A percentile compares a stretch with the other conserved stretches of the same genome.
These are phyloP conservation scores for Globisporangium polare DNA, from an alignment of 352 stramenopile species.

Conservation along the genomic window DNA sequence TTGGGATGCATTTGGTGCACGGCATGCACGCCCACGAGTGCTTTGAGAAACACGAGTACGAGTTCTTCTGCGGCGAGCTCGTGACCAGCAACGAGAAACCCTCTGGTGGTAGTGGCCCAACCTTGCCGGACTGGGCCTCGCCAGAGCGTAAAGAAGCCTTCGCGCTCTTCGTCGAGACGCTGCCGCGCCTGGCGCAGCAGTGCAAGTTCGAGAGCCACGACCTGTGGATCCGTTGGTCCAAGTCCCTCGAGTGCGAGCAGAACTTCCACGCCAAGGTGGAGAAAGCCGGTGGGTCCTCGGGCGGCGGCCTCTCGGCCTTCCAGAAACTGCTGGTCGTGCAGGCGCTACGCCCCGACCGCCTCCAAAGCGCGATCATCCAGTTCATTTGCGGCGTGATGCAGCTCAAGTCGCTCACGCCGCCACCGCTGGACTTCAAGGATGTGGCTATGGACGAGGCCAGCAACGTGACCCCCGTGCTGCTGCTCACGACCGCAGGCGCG, in stretches of 20 bases:
- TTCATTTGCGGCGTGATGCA: constrained; percentile 89
- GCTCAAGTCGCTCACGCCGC: constrained; percentile 84
- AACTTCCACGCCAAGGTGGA: constrained; percentile 89
- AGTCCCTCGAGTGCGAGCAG: constrained; percentile 86
- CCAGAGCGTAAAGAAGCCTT: constrained; percentile 87
- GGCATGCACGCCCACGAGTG: constrained; percentile 86
- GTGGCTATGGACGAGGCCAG: constrained; percentile 66
- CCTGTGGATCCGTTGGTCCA: constrained; percentile 90
- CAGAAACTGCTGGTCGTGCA: constrained; percentile 93
- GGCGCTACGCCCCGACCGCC: constrained; percentile 85
- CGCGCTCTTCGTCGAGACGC: constrained; percentile 59
- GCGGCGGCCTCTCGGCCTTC: constrained; percentile 76
- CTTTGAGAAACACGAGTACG: constrained; percentile 93
- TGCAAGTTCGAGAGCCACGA: constrained; percentile 83
- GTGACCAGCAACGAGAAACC: constrained; percentile 34
- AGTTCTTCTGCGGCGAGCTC: constrained; percentile 89
- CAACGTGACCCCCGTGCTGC: constrained; percentile 79
- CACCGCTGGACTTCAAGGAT: constrained; percentile 72
- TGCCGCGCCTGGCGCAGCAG: constrained; percentile 59
- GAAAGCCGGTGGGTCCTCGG: constrained; percentile 24
- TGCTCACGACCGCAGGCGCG: constrained; percentile 91
- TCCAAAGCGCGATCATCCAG: constrained; percentile 87
- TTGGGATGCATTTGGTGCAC: constrained; percentile 92
- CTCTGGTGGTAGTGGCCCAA: not conserved
- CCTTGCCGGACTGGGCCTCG: constrained; percentile 74